Evolutionary conservation across 495 filamentous ascomycete genomes (phyloP).

Genomic region (Aspergillus kassunensis): DNA sequence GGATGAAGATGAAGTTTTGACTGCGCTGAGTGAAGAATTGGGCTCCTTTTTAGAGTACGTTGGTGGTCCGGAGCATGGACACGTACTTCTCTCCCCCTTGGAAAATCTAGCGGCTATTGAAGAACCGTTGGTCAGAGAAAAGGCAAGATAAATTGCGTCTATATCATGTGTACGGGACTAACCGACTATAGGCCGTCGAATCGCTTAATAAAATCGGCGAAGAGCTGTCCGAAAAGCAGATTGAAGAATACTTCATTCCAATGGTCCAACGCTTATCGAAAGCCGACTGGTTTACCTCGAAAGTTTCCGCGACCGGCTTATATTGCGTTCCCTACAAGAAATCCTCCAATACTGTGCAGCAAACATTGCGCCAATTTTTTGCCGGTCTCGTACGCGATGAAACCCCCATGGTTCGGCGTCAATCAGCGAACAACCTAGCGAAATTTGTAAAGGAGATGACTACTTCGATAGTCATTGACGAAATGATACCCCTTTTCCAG

Average conservation of each 20-base stretch:
- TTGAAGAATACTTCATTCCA: slow-evolving; percentile 95
- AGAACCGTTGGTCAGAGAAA: slow-evolving; percentile 94
- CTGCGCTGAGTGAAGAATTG: slow-evolving; percentile 92
- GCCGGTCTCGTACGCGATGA: slow-evolving; percentile 92
- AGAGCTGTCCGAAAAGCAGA: slow-evolving; percentile 81
- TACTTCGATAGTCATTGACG: slow-evolving; percentile 81
- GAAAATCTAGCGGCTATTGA: slow-evolving; percentile 98
- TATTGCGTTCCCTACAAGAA: slow-evolving; percentile 90
- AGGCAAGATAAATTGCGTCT: slow-evolving; percentile 51
- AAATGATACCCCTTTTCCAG: slow-evolving; percentile 99
- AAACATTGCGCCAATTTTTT: slow-evolving; percentile 85
- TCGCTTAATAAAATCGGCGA: slow-evolving; percentile 98
- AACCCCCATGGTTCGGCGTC: slow-evolving; percentile 96
- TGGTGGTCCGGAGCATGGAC: slow-evolving; percentile 86
- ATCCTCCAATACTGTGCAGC: slow-evolving; percentile 77
- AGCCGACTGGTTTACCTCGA: slow-evolving; percentile 99
- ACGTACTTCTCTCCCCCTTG: slow-evolving; percentile 92
- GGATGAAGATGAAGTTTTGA: slow-evolving; percentile 97
- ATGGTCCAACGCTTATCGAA: slow-evolving; percentile 92
- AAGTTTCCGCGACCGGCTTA: slow-evolving; percentile 94
- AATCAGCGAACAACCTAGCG: slow-evolving; percentile 90
- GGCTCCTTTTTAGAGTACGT: slow-evolving; percentile 97
- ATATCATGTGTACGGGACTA: slow-evolving; percentile 13
- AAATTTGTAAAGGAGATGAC: slow-evolving; percentile 98
- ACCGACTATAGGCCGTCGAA: slow-evolving; percentile 74